A percentile compares a stretch with the other conserved stretches of the same genome.
These are phyloP conservation scores for Secale cereale DNA, from an alignment of 176 grass and related monocot genomes.

Conservation along the genomic window DNA sequence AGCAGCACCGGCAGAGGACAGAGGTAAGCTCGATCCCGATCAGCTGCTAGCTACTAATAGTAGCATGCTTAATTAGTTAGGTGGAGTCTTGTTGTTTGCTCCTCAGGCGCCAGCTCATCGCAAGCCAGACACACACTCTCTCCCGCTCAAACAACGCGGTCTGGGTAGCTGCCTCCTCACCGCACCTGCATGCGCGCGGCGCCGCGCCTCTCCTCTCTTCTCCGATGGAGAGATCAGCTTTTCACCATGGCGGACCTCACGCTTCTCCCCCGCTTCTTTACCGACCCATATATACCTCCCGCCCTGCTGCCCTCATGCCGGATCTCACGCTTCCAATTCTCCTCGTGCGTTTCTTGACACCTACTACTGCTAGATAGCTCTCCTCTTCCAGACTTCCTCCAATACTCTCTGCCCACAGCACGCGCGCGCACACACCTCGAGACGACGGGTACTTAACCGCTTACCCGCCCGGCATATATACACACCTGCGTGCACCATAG, in stretches of 20 bases:
- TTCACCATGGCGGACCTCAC: slow-evolving; percentile 51
- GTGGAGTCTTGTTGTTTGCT: slow-evolving; percentile 43
- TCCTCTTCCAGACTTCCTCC: not conserved
- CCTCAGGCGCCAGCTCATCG: slow-evolving; percentile 53
- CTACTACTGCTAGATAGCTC: slow-evolving; percentile 14
- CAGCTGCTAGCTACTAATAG: not conserved
- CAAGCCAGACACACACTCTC: slow-evolving; percentile 33
- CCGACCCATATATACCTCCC: slow-evolving; percentile 46
- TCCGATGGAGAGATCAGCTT: not conserved
- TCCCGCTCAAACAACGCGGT: slow-evolving; percentile 59
- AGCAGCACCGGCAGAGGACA: slow-evolving; percentile 10
- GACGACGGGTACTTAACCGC: not conserved
- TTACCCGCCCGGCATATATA: not conserved
- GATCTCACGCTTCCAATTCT: not conserved
- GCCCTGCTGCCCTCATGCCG: not conserved
- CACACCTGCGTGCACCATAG: slow-evolving; percentile 21
- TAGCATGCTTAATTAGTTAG: not conserved
- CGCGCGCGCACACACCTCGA: not conserved
- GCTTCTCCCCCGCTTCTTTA: slow-evolving; percentile 52
- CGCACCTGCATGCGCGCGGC: not conserved
- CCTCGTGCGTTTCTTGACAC: slow-evolving; percentile 25
- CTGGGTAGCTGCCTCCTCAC: slow-evolving; percentile 2
- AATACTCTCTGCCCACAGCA: not conserved
- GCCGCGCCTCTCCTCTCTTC: not conserved
- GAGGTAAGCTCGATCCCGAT: not conserved